Base-by-base conservation (phyloP, 306 rosid species). In the Trifolium subterraneum region DNA sequence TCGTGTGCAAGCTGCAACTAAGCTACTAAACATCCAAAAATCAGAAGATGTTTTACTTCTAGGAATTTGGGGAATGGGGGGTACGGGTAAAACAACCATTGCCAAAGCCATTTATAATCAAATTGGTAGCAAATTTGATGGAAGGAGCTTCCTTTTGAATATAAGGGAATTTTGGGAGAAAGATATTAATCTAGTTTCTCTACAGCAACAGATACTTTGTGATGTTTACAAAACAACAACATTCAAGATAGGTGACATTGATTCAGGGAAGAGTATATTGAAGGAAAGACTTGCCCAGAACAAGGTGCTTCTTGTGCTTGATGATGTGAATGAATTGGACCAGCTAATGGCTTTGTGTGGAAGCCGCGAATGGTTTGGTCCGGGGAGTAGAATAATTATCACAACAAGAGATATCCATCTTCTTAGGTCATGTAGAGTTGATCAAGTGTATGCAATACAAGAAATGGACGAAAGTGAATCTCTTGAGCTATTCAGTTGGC, bases 91-190 rank as follows among this genome's bases (percentile, higher is more conserved):
- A 20, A 65, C 70, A 20, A 65, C 70, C 12, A 41, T 65, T 65
- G 70, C 70, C 18, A 65, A 65, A 65, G 70, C 70, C 35, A 41
- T 65, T 20, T 65, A 65, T 20, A 65, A 65, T 64, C 70, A 64
- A 64, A 64, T 64, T 64, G 70, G 51, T 6, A 64, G 16, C 22
- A 14, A 64, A 2, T 65, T 65, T 65, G 54, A 39, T 11, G 52
- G 52, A 11, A 65, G 33, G 12, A 65, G 70, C 35, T 65, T 65
- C 54, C 54, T 65, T 23, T 19, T 38, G n/a, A 41, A 65, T 7
- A 65, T 65, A 20, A 65, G 70, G 18, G 70, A 65, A 39, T 8
- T 41, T 12, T 41, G 70, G 70, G 70, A 65, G 19, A 65, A 7
- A 65, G 0, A 65, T 6, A 4, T 1, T 3, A 25, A 65, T 18